Evolutionary conservation across 177 flowering plant species (phyloP).

Genomic region (Vitis hybrid): DNA sequence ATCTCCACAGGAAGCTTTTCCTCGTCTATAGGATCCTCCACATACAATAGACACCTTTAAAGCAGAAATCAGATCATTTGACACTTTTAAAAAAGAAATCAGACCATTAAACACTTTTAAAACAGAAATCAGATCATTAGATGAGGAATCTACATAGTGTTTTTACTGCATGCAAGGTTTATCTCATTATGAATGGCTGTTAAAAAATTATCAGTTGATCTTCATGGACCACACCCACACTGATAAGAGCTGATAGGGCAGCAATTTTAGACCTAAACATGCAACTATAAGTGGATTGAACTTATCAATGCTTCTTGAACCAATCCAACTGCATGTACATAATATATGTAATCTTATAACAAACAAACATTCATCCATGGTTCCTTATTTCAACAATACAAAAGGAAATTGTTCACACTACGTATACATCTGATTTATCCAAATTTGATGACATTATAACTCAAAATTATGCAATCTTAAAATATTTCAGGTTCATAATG

Average conservation of each 20-base stretch:
- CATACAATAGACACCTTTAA: conserved; percentile 67
- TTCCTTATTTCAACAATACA: too few relatives aligned
- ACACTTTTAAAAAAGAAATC: conserved; percentile 9
- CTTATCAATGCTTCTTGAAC: background rate
- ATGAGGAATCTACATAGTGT: background rate
- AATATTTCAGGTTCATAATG: too few relatives aligned
- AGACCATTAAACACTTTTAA: conserved; percentile 1
- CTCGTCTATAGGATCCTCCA: conserved; percentile 97
- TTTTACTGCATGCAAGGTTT: background rate
- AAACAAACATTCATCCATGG: background rate
- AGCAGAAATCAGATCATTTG: background rate
- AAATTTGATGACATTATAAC: too few relatives aligned
- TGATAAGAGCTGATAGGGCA: background rate
- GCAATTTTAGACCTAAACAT: background rate
- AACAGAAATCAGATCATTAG: background rate
- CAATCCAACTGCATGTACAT: background rate
- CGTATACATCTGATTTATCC: too few relatives aligned
- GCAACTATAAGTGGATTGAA: background rate
- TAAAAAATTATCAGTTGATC: background rate
- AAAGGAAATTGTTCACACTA: too few relatives aligned
- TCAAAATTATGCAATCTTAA: too few relatives aligned
- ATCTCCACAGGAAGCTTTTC: conserved; percentile 96
- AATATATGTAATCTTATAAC: too few relatives aligned
- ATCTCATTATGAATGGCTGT: background rate
- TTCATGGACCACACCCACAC: background rate